These are phyloP conservation scores for Amphicarpaea edgeworthii DNA, from an alignment of 306 rosid genomes.

Conservation along the genomic window DNA sequence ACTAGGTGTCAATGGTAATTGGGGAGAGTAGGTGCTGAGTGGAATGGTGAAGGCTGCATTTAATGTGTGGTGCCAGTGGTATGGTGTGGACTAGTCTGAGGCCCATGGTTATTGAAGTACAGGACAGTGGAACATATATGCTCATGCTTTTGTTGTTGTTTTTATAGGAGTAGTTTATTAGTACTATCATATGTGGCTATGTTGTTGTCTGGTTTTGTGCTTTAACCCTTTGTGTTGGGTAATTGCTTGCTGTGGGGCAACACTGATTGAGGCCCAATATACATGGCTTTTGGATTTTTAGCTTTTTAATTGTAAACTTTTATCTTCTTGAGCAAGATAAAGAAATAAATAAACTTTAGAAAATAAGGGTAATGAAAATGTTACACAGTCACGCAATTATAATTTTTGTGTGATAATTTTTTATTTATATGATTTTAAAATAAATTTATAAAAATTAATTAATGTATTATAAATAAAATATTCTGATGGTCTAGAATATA, in stretches of 20 bases:
- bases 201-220: background rate
- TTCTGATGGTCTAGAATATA: too few relatives aligned
- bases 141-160: background rate
- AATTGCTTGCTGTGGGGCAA: background rate
- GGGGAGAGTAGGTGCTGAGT: conserved; percentile 4
- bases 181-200: background rate
- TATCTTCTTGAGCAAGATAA: background rate
- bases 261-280: background rate
- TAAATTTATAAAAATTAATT: too few relatives aligned
- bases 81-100: background rate
- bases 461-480: too few relatives aligned
- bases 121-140: conserved; percentile 29
- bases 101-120: background rate
- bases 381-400: too few relatives aligned
- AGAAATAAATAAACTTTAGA: too few relatives aligned
- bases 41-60: background rate
- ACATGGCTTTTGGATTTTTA: background rate
- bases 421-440: too few relatives aligned
- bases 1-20: background rate
- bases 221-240: background rate
- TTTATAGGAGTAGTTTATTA: background rate
- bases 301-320: background rate
- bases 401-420: too few relatives aligned
- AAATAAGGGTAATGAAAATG: too few relatives aligned
- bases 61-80: background rate